Base-by-base conservation (phyloP, 352 stramenopile species). In the Globisporangium polare region DNA sequence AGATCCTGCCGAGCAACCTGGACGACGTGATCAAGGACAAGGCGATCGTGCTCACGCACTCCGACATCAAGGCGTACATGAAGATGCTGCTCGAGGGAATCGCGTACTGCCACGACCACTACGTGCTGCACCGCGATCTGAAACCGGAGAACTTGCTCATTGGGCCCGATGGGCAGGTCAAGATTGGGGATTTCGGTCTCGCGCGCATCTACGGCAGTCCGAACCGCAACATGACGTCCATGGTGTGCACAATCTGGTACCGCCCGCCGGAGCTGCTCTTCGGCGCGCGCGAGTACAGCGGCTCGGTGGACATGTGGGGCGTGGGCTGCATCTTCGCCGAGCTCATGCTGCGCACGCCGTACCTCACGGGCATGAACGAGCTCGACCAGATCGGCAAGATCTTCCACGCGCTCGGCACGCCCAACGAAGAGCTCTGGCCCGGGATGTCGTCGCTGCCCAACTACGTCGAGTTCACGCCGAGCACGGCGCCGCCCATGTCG, bases 1-100 rank as follows among this genome's bases (percentile, higher is more conserved):
- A 96, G 75, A 74, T 95, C 54, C 70, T 95, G 58, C 86, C 87
- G 41, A 92, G 79, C 60, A 94, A 94, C 63, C 62, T 96, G 53
- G 86, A 96, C 65, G 81, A 96, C 51, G 82, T 96, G 24, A 90
- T 96, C 66, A 94, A 96, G 67, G 83, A 95, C 72, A 96, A 96
- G 67, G 77, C 78, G 0, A 74, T 96, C 55, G 77, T 95, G 58
- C 74, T 96, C 58, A 89, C 86, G 35, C 81, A 89, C 27, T 74
- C 78, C 3, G 80, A 96, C 58, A 92, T 96, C 63, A 96, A 95
- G 68, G 69, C 75, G 27, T 95, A 94, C 78, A 92, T 96, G 86
- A 73, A 88, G 63, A 95, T 95, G 88, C 72, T 94, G 45, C 73
- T 95, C 15, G 65, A 80, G 15, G 88, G 86, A 1, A 65, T 94